These are phyloP conservation scores for Centaurea solstitialis DNA, from an alignment of 129 eudicot species.

Conservation along the genomic window DNA sequence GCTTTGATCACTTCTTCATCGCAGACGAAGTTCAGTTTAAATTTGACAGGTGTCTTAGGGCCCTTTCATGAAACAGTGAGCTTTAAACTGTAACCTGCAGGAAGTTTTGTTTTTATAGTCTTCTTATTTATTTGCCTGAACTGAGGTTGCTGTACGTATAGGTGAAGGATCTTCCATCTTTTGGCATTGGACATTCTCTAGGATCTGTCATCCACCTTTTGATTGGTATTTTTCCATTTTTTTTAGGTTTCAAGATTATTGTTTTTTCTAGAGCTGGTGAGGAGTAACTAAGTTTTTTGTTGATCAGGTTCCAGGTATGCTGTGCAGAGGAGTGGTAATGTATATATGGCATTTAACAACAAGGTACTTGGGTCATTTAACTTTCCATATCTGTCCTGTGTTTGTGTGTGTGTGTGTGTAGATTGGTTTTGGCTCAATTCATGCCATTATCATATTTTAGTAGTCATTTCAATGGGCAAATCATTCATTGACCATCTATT, in stretches of 20 bases:
- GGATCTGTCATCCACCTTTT: constrained; percentile 94
- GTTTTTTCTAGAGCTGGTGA: not conserved
- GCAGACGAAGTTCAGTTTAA: constrained; percentile 98
- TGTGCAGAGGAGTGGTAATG: constrained; percentile 81
- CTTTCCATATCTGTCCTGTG: not conserved
- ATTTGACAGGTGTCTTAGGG: constrained; percentile 81
- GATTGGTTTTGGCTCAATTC: not conserved
- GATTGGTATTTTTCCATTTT: constrained; percentile 55
- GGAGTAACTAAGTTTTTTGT: not conserved
- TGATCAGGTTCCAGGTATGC: constrained; percentile 93
- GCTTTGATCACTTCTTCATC: constrained; percentile 92
- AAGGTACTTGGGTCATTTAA: constrained; percentile 57
- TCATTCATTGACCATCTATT: not conserved
- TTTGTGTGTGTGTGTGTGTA: not conserved
- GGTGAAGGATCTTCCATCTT: constrained; percentile 81
- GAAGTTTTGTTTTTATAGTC: constrained; percentile 11
- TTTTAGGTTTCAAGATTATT: not conserved
- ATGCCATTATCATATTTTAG: constrained; percentile 5
- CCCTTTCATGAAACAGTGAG: constrained; percentile 77
- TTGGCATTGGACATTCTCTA: constrained; percentile 97
- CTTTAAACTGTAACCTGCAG: constrained; percentile 18
- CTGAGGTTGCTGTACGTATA: constrained; percentile 24
- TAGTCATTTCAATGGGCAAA: constrained; percentile 8
- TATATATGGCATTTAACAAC: constrained; percentile 84
- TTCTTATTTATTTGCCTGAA: not conserved